Evolutionary conservation across 306 rosid species (phyloP).

Genomic region (Oxytropis ochrocephala): DNA sequence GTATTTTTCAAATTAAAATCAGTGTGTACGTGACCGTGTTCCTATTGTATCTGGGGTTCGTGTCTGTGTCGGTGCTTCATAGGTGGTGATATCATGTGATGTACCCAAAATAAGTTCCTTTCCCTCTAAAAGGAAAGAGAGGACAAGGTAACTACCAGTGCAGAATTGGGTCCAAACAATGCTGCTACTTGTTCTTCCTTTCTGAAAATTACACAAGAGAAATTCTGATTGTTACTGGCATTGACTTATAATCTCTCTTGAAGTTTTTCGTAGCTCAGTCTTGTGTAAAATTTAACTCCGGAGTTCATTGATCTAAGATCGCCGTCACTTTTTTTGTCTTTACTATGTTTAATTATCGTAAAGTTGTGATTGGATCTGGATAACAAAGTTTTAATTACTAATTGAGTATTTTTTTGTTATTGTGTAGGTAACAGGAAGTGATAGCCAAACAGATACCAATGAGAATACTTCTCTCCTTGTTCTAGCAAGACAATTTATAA

Average conservation of each 20-base stretch:
- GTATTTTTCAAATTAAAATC: too few relatives aligned
- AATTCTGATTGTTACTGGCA: background rate
- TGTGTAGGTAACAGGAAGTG: slow-evolving; percentile 64
- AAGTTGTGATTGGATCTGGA: slow-evolving; percentile 10
- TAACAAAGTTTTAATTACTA: background rate
- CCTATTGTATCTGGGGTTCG: too few relatives aligned
- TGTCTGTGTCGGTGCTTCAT: too few relatives aligned
- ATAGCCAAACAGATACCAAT: slow-evolving; percentile 25
- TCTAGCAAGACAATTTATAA: slow-evolving; percentile 58
- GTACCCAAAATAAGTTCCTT: slow-evolving; percentile 1
- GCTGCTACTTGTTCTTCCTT: background rate
- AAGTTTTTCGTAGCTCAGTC: background rate
- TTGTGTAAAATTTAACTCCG: background rate
- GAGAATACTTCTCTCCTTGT: slow-evolving; percentile 40
- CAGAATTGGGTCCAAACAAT: background rate
- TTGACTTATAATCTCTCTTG: slow-evolving; percentile 5
- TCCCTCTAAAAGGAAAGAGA: background rate
- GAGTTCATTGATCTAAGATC: background rate
- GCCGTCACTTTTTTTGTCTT: background rate
- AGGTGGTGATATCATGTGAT: slow-evolving; percentile 5
- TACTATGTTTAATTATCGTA: background rate
- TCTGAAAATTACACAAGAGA: background rate
- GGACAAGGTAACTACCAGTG: background rate
- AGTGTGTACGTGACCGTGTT: too few relatives aligned
- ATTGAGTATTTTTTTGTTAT: slow-evolving; percentile 1